Evolutionary conservation across 768 basidiomycete genomes (phyloP), one percentile per base, ranked within the genome.

Genomic region (Rhodotorula diobovata): DNA sequence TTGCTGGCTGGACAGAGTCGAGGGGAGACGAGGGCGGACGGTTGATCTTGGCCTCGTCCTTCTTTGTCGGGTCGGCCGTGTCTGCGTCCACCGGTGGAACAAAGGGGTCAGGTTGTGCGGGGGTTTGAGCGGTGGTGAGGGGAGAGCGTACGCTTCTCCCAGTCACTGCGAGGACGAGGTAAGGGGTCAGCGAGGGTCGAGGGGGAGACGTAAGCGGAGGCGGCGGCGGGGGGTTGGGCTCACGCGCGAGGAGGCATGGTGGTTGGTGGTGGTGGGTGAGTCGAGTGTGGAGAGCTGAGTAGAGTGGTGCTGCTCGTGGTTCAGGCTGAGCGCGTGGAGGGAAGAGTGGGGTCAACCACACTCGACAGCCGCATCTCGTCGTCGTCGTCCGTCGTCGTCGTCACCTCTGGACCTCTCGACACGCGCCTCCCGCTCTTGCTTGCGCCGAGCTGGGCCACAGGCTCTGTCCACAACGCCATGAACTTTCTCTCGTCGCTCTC

Each of bases 201-300:
- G 23, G 20, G 32, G 58, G 58, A 41, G 37, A 39, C 56, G 62
- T 64, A 68, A 63, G 61, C 67, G 62, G 39, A 30, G n/a, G 53
- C 1, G 28, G 8, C 12, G 41, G 41, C 12, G 41, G 41, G 39
- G 39, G 39, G 39, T 7, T 39, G 39, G 28, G 72, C 93, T 83
- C 80, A 95, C 93, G 91, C 85, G 90, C 95, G 95, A 51, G 95
- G 93, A 57, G 95, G 86, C 95, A 98, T 96, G 12, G 28, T 50
- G 15, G 2, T n/a, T n/a, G 20, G 46, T 14, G 37, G 32, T 28
- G n/a, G 15, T 16, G n/a, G 45, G 37, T 9, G n/a, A 16, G 39
- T 54, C 5, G 15, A 25, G 14, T n/a, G 1, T 23, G 12, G 9
- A 25, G 45, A 21, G 18, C 46, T 16, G 16, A 28, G 46, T 28